phyloP scores from a whole-genome alignment of 2,329 filamentous ascomycete species.

The Trichophyton rubrum region DNA sequence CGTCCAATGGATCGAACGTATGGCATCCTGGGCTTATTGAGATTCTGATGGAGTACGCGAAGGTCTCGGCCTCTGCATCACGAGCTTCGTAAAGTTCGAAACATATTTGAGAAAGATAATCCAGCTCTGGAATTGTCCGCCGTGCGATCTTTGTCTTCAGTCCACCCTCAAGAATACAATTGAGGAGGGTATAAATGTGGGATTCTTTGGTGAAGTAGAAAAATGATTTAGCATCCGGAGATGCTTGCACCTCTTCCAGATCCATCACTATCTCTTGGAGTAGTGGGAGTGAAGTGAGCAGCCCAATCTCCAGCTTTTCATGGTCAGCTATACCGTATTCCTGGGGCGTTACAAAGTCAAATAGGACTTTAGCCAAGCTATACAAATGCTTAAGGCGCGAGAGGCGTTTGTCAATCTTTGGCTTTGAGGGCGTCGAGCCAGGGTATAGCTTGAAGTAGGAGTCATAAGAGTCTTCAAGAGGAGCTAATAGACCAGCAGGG shows the following conservation, averaged over 20 bases:
- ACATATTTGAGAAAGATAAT: conserved; percentile 94
- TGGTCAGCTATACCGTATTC: conserved; percentile 93
- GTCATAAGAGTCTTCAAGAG: conserved; percentile 44
- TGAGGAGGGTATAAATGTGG: conserved; percentile 94
- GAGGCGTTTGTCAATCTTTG: conserved; percentile 71
- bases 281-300: conserved; percentile 82
- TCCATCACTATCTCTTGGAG: conserved; percentile 96
- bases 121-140: conserved; percentile 88
- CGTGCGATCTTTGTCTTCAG: conserved; percentile 95
- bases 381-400: conserved; percentile 88
- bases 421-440: conserved; percentile 59
- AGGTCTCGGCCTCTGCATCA: conserved; percentile 62
- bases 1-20: conserved; percentile 88
- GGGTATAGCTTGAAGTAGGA: conserved; percentile 85
- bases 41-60: conserved; percentile 92
- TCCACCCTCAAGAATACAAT: conserved; percentile 93
- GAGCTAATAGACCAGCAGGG: conserved; percentile 32
- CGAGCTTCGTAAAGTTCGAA: conserved; percentile 97
- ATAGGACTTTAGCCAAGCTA: conserved; percentile 82
- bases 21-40: conserved; percentile 93
- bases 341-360: conserved; percentile 96
- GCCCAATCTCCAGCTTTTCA: conserved; percentile 96
- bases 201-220: conserved; percentile 99
- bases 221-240: conserved; percentile 85
- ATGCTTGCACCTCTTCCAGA: conserved; percentile 92